These are phyloP conservation scores for Pestalotiopsis sp. DNA, from an alignment of 2,329 filamentous ascomycete genomes.

Conservation along the genomic window DNA sequence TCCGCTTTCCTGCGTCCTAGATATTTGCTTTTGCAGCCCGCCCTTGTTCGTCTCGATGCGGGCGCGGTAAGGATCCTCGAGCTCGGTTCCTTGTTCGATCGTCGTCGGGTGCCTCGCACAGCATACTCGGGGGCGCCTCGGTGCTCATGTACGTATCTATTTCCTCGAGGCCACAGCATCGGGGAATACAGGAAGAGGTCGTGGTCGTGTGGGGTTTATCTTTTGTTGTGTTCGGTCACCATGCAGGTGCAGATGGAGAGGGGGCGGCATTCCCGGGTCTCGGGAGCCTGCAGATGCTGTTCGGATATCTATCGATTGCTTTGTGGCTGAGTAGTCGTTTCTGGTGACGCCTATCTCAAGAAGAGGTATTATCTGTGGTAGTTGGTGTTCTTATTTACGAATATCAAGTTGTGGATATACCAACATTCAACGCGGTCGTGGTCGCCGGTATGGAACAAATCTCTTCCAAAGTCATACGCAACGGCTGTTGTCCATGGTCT, in stretches of 20 bases:
- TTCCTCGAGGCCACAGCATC: neutral
- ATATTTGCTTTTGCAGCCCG: no score
- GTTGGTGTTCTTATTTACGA: no score
- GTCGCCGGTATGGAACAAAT: neutral
- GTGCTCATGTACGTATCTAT: neutral
- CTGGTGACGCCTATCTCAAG: neutral
- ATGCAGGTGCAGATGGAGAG: neutral
- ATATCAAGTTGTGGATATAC: no score
- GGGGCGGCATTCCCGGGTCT: neutral
- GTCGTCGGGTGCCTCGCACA: neutral
- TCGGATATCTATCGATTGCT: neutral
- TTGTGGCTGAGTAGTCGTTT: neutral
- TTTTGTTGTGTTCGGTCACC: neutral
- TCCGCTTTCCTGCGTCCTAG: no score
- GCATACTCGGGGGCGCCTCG: neutral
- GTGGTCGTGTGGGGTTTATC: neutral
- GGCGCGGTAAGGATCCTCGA: no score
- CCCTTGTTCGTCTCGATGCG: no score
- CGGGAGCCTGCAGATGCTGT: neutral
- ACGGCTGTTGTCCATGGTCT: neutral
- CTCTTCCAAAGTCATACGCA: no score
- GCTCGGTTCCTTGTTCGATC: neutral
- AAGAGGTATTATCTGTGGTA: accelerated
- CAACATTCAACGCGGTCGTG: neutral
- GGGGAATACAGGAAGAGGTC: neutral